Conservation (phyloP, 331 rosid species). For the Pyracantha coccinea region DNA sequence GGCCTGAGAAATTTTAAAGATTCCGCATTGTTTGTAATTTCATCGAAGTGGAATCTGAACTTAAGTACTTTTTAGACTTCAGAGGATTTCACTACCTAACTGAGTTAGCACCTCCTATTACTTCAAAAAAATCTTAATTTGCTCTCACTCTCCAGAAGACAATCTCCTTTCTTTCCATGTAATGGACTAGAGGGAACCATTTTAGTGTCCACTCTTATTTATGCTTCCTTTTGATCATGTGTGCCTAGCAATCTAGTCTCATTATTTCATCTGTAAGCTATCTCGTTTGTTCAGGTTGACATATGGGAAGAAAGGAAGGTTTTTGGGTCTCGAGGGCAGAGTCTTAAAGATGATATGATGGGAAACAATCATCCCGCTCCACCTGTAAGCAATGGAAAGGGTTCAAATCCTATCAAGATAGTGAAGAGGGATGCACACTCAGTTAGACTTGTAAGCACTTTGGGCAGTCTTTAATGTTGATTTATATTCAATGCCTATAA, state of each 20-base stretch:
- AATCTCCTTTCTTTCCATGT: not conserved
- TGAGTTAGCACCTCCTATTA: not conserved
- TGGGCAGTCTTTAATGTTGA: constrained; percentile 16
- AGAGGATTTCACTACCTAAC: not conserved
- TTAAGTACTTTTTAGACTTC: not conserved
- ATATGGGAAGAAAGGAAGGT: constrained; percentile 94
- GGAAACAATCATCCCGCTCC: constrained; percentile 48
- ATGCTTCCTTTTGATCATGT: not conserved
- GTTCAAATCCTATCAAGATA: constrained; percentile 65
- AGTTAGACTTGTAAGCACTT: constrained; percentile 70
- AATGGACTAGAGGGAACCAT: not conserved
- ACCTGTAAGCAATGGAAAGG: constrained; percentile 56
- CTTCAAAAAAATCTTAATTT: not conserved
- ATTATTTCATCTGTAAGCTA: not conserved
- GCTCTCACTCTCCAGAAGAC: not conserved
- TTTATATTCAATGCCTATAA: constrained; percentile 10
- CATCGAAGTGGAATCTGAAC: not conserved
- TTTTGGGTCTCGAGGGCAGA: constrained; percentile 86
- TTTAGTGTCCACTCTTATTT: not conserved
- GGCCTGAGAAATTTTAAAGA: not conserved
- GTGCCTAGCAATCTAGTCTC: not conserved
- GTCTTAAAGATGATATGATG: constrained; percentile 73
- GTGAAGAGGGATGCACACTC: constrained; percentile 78
- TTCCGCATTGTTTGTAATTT: not conserved
- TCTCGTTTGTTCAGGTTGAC: constrained; percentile 46